Evolutionary conservation across 2,329 filamentous ascomycete species (phyloP).

Genomic region (Stachybotrys echinatus): DNA sequence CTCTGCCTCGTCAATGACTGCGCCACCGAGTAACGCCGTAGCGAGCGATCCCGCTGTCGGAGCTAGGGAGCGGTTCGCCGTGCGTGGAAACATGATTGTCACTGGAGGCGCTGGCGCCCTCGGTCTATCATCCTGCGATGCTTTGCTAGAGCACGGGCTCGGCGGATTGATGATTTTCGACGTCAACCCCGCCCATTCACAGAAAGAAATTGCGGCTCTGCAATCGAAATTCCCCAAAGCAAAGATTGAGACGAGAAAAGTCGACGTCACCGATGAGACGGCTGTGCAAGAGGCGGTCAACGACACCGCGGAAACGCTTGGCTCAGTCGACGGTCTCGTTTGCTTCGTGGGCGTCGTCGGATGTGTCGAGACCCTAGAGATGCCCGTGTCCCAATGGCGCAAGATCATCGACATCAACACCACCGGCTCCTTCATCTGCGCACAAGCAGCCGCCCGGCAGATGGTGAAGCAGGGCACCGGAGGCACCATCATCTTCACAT

Average conservation of each 20-base stretch:
- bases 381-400: constrained; percentile 42
- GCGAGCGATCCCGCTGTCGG: too few relatives aligned
- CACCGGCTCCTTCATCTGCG: constrained; percentile 61
- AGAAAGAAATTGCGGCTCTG: constrained; percentile 10
- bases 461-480: constrained; percentile 37
- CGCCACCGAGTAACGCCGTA: too few relatives aligned
- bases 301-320: constrained; percentile 6
- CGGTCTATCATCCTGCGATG: constrained; percentile 47
- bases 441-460: constrained; percentile 50
- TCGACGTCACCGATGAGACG: constrained; percentile 14
- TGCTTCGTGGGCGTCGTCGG: constrained; percentile 57
- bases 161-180: constrained; percentile 57
- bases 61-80: constrained; percentile 24
- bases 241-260: constrained; percentile 5
- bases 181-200: constrained; percentile 37
- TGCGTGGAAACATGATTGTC: constrained; percentile 23
- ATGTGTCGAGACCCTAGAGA: constrained; percentile 54
- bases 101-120: constrained; percentile 42
- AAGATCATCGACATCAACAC: constrained; percentile 63
- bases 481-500: constrained; percentile 60
- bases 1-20: too few relatives aligned
- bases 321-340: constrained; percentile 14
- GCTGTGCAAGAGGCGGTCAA: constrained; percentile 8
- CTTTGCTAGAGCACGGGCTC: constrained; percentile 64
- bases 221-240: constrained; percentile 11